Evolutionary conservation across 805 yeast species (phyloP), one percentile per base, ranked within the genome.

Genomic region (Kodamaea kaohsiungensis): DNA sequence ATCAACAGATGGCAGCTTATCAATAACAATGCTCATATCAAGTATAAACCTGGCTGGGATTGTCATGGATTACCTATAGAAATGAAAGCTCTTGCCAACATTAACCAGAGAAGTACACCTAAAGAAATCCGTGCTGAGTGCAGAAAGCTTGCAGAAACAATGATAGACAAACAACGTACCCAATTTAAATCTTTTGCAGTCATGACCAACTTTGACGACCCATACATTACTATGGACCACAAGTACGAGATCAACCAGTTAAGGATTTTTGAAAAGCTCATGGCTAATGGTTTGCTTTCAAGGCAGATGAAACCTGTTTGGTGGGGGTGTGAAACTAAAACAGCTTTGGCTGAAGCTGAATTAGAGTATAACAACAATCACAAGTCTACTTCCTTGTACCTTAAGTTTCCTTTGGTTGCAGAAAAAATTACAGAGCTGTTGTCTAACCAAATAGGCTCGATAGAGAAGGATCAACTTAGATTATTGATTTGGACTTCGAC

Each of bases 1-100:
- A 83, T 93, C 46, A 82, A 83, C 58, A 76, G 99, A 50, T 86
- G 75, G 60, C 85, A 90, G 63, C 72, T 92, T 22, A 66, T 86
- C 17, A 58, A 66, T 53, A 69, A 76, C 39, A 89, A 91, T 13
- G 78, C 84, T 56, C 77, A 79, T 48, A 84, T 95, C 2, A 77
- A 80, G 51, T 95, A 89, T 64, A 78, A 79, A 43, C 97, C 98
- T 0, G 99, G 99, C 0, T 95, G 99, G 98, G 99, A 95, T 68
- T 95, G 99, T 65, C 99, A 95, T 72, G 99, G 99, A 0, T 75
- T 95, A 39, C 99, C 99, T 1, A 95, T 95, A 58, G 99, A 95
- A 69, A 76, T 90, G 66, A 92, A 91, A 62, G 96, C 96, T 0
- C 46, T 40, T 33, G 45, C 46, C 46, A 43, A 51, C 49, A 30